Conservation (phyloP, 768 basidiomycete genomes). For the Boletus reticuloceps region DNA sequence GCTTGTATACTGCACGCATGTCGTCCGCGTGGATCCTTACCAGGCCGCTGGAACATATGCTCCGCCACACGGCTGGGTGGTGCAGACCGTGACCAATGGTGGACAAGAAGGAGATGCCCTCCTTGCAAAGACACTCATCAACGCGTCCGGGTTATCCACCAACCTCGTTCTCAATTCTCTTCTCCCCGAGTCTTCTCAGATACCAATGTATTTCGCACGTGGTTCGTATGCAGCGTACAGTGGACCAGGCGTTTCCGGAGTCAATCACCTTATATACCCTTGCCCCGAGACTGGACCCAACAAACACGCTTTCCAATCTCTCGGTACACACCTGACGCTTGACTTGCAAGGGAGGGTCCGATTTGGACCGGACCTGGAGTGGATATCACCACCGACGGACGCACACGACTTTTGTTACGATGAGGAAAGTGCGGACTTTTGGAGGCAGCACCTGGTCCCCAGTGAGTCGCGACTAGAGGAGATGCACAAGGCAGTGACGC, state of each 20-base stretch:
- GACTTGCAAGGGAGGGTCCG: conserved; percentile 81
- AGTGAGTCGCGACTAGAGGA: conserved; percentile 56
- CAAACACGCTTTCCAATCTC: conserved; percentile 69
- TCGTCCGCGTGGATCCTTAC: conserved; percentile 81
- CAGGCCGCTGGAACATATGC: conserved; percentile 21
- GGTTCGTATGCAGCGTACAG: conserved; percentile 89
- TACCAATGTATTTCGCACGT: conserved; percentile 77
- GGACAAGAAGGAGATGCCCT: conserved; percentile 57
- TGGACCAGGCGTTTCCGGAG: conserved; percentile 66
- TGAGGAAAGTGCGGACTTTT: conserved; percentile 66
- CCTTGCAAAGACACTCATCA: conserved; percentile 74
- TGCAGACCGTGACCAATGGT: conserved; percentile 68
- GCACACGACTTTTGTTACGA: conserved; percentile 27
- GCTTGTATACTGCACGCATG: conserved; percentile 74
- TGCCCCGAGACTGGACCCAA: conserved; percentile 67
- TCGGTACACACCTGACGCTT: conserved; percentile 91
- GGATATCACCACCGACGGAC: conserved; percentile 57
- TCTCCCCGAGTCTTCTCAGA: conserved; percentile 50
- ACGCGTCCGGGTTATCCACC: conserved; percentile 76
- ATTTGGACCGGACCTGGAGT: conserved; percentile 93
- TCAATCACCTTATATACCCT: conserved; percentile 87
- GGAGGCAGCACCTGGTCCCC: conserved; percentile 64
- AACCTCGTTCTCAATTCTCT: conserved; percentile 70
- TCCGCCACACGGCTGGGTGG: conserved; percentile 71
- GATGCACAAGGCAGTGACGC: conserved; percentile 71